Conservation (phyloP, 2,329 filamentous ascomycete species). For the Paracorniculantispora psalliotae region DNA sequence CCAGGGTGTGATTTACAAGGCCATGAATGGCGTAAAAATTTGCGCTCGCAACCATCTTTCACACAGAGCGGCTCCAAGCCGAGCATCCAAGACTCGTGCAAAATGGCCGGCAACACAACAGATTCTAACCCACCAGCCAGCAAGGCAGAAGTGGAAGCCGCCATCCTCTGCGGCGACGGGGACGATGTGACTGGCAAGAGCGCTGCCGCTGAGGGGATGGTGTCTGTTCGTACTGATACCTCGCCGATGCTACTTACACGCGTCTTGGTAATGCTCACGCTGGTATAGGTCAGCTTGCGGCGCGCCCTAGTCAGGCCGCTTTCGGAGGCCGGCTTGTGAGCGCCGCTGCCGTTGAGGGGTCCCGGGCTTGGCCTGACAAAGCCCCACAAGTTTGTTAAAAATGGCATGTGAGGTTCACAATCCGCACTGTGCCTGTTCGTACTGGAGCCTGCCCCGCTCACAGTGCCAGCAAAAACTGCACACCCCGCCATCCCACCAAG, state of each 20-base stretch:
- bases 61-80: neutral
- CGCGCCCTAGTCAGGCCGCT: constrained; percentile 4
- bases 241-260: neutral
- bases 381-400: neutral
- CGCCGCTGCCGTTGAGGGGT: constrained; percentile 10
- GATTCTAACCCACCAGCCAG: no score
- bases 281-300: constrained; percentile 13
- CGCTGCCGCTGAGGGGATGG: no score
- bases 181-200: constrained; percentile 19
- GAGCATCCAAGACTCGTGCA: neutral
- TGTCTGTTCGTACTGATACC: no score
- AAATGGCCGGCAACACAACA: neutral
- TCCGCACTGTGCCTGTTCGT: constrained; percentile 8
- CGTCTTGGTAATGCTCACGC: constrained; percentile 9
- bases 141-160: constrained; percentile 18
- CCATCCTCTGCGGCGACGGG: constrained; percentile 33
- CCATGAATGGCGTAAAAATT: constrained; percentile 17
- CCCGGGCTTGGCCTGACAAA: neutral
- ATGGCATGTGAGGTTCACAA: constrained; percentile 6
- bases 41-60: neutral
- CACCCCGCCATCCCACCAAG: constrained; percentile 11
- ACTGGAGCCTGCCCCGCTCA: neutral
- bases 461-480: constrained; percentile 11
- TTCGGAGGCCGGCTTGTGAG: constrained; percentile 11
- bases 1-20: constrained; percentile 4